Percentiles rank a stretch among this genome's conserved stretches.
phyloP scores from a whole-genome alignment of 768 basidiomycete genomes.

The Suillus americanus region DNA sequence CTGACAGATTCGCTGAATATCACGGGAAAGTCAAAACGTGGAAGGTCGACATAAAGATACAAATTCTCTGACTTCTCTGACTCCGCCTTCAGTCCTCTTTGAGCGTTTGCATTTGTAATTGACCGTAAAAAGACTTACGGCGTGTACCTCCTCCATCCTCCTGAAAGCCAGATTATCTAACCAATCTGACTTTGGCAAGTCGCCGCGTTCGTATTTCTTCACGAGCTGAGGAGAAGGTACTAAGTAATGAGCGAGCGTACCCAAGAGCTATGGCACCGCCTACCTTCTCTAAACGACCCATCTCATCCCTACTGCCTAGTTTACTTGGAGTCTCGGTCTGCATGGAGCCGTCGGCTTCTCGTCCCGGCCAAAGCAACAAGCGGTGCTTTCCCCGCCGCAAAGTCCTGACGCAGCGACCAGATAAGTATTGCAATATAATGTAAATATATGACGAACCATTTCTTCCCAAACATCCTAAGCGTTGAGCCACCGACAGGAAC shows the following conservation, averaged over 20 bases:
- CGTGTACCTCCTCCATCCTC: constrained; percentile 93
- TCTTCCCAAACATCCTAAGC: constrained; percentile 88
- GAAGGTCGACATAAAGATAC: constrained; percentile 95
- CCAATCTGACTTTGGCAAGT: constrained; percentile 94
- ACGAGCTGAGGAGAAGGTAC: constrained; percentile 53
- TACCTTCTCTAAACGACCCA: constrained; percentile 93
- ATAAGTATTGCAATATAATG: neutral
- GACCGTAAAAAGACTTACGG: constrained; percentile 47
- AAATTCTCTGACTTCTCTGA: constrained; percentile 89
- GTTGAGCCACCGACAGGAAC: constrained; percentile 90
- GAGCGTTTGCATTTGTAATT: neutral
- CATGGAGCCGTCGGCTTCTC: constrained; percentile 82
- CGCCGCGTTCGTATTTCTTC: constrained; percentile 95
- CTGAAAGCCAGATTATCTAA: constrained; percentile 90
- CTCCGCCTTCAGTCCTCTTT: constrained; percentile 60
- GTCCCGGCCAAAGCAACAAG: constrained; percentile 76
- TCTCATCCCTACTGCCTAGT: constrained; percentile 77
- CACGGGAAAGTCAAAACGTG: constrained; percentile 95
- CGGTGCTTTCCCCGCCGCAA: constrained; percentile 90
- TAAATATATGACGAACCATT: constrained; percentile 56
- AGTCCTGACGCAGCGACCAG: constrained; percentile 52
- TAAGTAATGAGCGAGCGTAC: constrained; percentile 27
- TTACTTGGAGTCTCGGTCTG: constrained; percentile 90
- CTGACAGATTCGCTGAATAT: constrained; percentile 89
- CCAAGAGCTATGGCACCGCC: constrained; percentile 9